Conservation (phyloP, 192 early-diverging fungal genomes). For the Mortierella hygrophila region DNA sequence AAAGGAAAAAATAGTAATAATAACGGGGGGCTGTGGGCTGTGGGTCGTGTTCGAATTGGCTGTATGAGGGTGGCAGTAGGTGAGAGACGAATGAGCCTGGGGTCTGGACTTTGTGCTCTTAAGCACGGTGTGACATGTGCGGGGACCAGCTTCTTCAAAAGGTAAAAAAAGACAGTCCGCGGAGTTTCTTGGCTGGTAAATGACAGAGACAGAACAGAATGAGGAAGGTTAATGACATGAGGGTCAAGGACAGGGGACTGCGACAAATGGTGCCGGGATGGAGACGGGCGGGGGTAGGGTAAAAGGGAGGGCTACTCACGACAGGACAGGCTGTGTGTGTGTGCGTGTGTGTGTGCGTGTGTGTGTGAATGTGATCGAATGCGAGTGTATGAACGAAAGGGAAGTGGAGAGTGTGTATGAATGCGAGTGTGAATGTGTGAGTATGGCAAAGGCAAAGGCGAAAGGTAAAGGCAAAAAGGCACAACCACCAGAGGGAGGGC, state of each 20-base stretch:
- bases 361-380: not conserved
- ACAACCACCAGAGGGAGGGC: not conserved
- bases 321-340: not conserved
- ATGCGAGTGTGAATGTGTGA: not conserved
- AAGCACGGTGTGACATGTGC: not conserved
- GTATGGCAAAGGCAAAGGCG: not conserved
- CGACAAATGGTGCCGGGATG: too few relatives aligned
- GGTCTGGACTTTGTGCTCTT: not conserved
- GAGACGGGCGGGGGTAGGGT: not conserved
- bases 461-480: not conserved
- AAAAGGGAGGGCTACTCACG: not conserved
- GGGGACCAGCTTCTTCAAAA: not conserved
- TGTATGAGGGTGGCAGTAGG: not conserved
- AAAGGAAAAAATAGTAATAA: not conserved
- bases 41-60: not conserved
- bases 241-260: not conserved
- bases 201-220: not conserved
- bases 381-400: not conserved
- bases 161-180: not conserved
- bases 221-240: not conserved
- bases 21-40: not conserved
- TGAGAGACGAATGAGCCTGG: not conserved
- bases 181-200: not conserved
- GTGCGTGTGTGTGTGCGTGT: not conserved
- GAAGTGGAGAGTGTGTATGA: not conserved